Percentiles rank a stretch among this genome's conserved stretches.
phyloP scores from a whole-genome alignment of 345 rosid genomes.

The Physaria fendleri region DNA sequence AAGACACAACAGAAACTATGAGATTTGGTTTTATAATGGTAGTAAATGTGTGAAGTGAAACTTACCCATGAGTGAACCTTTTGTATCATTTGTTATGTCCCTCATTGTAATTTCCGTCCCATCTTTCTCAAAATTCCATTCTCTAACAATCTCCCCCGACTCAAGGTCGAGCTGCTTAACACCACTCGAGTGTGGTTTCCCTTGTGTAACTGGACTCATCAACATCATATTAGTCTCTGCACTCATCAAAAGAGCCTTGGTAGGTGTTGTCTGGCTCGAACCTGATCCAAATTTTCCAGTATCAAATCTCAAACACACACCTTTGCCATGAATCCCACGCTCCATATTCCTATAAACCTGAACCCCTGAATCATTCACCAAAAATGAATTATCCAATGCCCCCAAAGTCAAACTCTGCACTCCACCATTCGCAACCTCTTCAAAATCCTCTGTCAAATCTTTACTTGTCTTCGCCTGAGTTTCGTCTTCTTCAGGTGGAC shows the following conservation, averaged over 20 bases:
- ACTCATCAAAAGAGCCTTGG: constrained; percentile 85
- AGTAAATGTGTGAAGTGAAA: background rate
- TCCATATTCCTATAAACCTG: too few species aligned
- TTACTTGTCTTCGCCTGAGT: constrained; percentile 28
- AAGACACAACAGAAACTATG: background rate
- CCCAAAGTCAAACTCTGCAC: constrained; percentile 88
- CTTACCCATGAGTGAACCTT: constrained; percentile 97
- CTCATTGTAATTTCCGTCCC: constrained; percentile 82
- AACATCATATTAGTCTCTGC: constrained; percentile 97
- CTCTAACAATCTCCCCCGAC: constrained; percentile 75
- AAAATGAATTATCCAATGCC: constrained; percentile 81
- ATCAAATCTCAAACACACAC: constrained; percentile 58
- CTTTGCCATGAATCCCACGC: too few species aligned
- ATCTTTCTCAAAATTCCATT: constrained; percentile 91
- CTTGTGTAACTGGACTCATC: constrained; percentile 77
- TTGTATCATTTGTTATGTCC: constrained; percentile 75
- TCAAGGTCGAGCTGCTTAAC: constrained; percentile 84
- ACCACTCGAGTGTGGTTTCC: constrained; percentile 60
- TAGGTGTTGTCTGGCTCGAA: constrained; percentile 43
- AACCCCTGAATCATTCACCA: constrained; percentile 80
- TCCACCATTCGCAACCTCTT: constrained; percentile 85
- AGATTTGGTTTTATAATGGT: background rate
- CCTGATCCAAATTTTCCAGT: constrained; percentile 30
- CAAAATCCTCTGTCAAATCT: constrained; percentile 71
- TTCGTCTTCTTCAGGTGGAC: constrained; percentile 29